A percentile compares a stretch with the other conserved stretches of the same genome.
These are phyloP conservation scores for Blastocystis sp. DNA, from an alignment of 352 stramenopile species.

Conservation along the genomic window DNA sequence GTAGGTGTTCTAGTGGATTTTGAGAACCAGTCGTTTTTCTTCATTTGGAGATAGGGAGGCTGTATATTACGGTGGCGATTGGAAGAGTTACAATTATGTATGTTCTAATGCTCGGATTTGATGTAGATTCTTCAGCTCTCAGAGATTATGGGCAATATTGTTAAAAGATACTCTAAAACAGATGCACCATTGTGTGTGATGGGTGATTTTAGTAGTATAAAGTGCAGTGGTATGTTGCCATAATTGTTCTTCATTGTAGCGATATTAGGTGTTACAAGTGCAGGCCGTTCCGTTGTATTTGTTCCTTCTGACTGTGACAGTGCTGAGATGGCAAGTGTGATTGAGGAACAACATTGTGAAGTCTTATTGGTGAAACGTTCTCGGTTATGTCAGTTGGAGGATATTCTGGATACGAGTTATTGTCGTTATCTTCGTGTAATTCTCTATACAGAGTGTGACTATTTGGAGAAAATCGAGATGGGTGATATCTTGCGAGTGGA, in stretches of 20 bases:
- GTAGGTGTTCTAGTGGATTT: not conserved
- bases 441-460: slow-evolving; percentile 16
- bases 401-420: not conserved
- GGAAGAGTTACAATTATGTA: slow-evolving; percentile 1
- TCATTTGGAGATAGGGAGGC: not conserved
- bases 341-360: slow-evolving; percentile 57
- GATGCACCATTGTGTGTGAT: slow-evolving; percentile 12
- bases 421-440: slow-evolving; percentile 30
- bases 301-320: slow-evolving; percentile 1
- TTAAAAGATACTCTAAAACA: not conserved
- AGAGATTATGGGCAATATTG: slow-evolving; percentile 16
- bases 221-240: not conserved
- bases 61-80: not conserved
- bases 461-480: slow-evolving; percentile 32
- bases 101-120: not conserved
- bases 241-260: not conserved
- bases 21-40: slow-evolving; percentile 1
- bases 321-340: not conserved
- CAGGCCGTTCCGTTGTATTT: slow-evolving; percentile 32
- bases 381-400: slow-evolving; percentile 12
- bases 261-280: slow-evolving; percentile 19
- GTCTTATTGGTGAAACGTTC: slow-evolving; percentile 40
- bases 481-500: not conserved
- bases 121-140: not conserved
- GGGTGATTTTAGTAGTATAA: slow-evolving; percentile 49